Evolutionary conservation across 805 yeast species (phyloP).

Genomic region (Limtongia smithiae): DNA sequence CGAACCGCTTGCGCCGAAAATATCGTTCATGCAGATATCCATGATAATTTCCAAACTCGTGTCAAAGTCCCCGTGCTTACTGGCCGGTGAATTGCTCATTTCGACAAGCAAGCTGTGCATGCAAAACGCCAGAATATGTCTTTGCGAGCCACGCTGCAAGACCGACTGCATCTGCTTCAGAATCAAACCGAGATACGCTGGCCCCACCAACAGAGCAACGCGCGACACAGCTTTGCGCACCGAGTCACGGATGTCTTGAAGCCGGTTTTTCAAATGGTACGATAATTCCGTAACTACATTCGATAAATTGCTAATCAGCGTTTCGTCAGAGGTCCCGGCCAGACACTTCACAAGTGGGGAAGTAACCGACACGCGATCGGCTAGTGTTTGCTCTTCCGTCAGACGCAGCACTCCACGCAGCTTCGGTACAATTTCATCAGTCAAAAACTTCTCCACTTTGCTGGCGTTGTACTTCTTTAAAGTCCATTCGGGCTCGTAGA

Average conservation of each 20-base stretch:
- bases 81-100: slow-evolving; percentile 39
- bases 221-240: slow-evolving; percentile 71
- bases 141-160: slow-evolving; percentile 82
- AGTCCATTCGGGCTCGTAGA: slow-evolving; percentile 17
- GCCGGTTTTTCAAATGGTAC: slow-evolving; percentile 77
- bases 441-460: slow-evolving; percentile 47
- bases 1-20: slow-evolving; percentile 85
- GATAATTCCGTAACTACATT: slow-evolving; percentile 82
- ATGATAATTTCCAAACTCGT: slow-evolving; percentile 55
- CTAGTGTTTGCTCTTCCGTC: slow-evolving; percentile 75
- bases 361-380: slow-evolving; percentile 71
- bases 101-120: slow-evolving; percentile 67
- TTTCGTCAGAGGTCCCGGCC: slow-evolving; percentile 56
- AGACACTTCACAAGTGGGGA: slow-evolving; percentile 72
- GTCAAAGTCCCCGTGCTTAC: slow-evolving; percentile 72
- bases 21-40: slow-evolving; percentile 82
- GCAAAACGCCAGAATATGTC: slow-evolving; percentile 87
- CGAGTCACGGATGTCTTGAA: slow-evolving; percentile 84
- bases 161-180: slow-evolving; percentile 76
- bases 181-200: slow-evolving; percentile 68
- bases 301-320: slow-evolving; percentile 61
- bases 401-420: slow-evolving; percentile 52
- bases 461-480: slow-evolving; percentile 21
- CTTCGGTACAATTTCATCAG: slow-evolving; percentile 57
- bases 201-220: slow-evolving; percentile 63